Base-by-base conservation (phyloP, 768 basidiomycete species). In the Lentinula aciculospora region DNA sequence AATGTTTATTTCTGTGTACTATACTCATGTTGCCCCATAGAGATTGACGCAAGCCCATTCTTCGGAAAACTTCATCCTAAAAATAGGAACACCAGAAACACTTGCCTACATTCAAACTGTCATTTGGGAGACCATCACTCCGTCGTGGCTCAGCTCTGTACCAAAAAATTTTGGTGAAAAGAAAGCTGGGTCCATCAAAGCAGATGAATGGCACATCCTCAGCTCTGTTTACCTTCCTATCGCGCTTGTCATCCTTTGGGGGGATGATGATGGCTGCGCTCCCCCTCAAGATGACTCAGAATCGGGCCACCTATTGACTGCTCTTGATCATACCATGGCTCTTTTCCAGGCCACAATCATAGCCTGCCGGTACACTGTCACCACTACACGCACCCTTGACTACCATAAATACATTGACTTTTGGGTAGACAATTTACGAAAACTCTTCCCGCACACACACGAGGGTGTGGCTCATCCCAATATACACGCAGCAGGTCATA, bases 111-210 rank as follows among this genome's bases (percentile, higher is more conserved):
- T 71, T 46, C 66, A 63, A 39, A 31, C 42, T 21, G 68, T 71
- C 8, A 69, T 69, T 34, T 48, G 60, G 15, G 39, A 61, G 0
- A 67, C 67, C 3, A 34, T 25, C 3, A 63, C 61, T 2, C 72
- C 69, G 7, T 57, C 65, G 3, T 71, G 70, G 69, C 17, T 71
- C 19, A 57, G 61, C 28, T 61, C 65, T 0, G 68, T 71, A 9
- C 72, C 72, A 3, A 7, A 42, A 3, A 66, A 69, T 37, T 72
- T 64, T 56, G 67, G 71, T 7, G 64, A 67, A 7, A 48, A 28
- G 5, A 60, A 48, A n/a, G 70, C 71, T 1, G 71, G 75, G 3
- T 69, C 63, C 0, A 61, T 76, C 47, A 76, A 76, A 48, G 72
- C 73, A 0, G 72, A 71, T 32, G 64, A 76, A 59, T 76, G 75